Evolutionary conservation across 1,139 yeast genomes (phyloP).

Genomic region (Pichia sp.): DNA sequence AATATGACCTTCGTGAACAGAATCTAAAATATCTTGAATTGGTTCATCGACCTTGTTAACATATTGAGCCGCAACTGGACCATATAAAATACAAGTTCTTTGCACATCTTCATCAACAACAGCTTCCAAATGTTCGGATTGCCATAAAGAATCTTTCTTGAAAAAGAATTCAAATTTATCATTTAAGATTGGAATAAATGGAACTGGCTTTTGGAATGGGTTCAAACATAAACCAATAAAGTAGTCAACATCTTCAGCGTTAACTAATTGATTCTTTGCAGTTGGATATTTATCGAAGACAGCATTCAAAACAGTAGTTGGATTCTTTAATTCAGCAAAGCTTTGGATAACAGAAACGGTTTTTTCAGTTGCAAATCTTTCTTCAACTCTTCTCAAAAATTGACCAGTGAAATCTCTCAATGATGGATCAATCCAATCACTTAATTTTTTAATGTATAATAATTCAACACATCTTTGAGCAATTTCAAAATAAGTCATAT

Average conservation of each 20-base stretch:
- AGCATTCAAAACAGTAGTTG: constrained; percentile 52
- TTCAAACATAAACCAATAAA: constrained; percentile 79
- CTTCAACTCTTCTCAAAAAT: constrained; percentile 90
- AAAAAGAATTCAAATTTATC: constrained; percentile 92
- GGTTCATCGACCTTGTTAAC: constrained; percentile 88
- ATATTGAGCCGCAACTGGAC: constrained; percentile 96
- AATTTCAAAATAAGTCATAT: constrained; percentile 93
- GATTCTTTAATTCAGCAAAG: constrained; percentile 60
- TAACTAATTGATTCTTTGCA: constrained; percentile 75
- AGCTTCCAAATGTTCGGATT: constrained; percentile 93
- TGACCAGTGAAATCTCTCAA: constrained; percentile 85
- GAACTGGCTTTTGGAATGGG: constrained; percentile 94
- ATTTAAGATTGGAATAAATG: constrained; percentile 92
- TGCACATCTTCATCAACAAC: constrained; percentile 95
- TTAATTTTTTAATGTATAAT: constrained; percentile 73
- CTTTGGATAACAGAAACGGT: constrained; percentile 69
- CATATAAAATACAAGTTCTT: constrained; percentile 96
- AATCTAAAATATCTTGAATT: constrained; percentile 81
- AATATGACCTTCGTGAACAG: constrained; percentile 88
- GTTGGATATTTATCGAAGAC: constrained; percentile 65
- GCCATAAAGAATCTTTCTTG: constrained; percentile 99
- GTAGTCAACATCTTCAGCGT: constrained; percentile 93
- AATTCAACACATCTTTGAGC: constrained; percentile 83
- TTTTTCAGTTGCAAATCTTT: constrained; percentile 68
- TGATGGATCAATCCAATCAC: constrained; percentile 83